Conservation (phyloP, 139 green algal genomes). For the Tetradesmus lagerheimii region DNA sequence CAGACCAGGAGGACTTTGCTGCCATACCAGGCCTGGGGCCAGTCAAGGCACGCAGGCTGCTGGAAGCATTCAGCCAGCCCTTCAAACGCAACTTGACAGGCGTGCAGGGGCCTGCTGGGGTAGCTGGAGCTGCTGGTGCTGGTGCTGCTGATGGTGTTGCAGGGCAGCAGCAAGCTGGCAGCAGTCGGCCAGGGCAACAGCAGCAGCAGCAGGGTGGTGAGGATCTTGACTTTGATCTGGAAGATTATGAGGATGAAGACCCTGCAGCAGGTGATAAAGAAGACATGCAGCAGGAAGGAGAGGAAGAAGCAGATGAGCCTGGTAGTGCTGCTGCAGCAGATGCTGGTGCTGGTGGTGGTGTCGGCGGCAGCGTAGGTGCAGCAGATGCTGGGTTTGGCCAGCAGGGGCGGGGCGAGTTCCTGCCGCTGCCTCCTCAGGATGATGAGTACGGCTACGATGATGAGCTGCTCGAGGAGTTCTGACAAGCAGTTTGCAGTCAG, state of each 20-base stretch:
- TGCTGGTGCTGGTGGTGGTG: background rate
- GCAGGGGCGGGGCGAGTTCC: background rate
- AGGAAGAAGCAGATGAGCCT: background rate
- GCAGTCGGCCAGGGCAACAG: conserved; percentile 1
- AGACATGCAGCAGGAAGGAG: background rate
- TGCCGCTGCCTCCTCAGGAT: background rate
- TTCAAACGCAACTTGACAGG: conserved; percentile 46
- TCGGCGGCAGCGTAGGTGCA: background rate
- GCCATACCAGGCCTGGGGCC: conserved; percentile 89
- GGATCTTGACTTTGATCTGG: background rate
- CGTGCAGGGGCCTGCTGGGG: background rate
- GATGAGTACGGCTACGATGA: background rate
- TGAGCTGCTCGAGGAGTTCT: background rate
- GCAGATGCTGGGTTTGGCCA: background rate
- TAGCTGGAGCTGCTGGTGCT: background rate
- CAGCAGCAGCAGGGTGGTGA: background rate
- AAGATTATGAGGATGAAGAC: background rate
- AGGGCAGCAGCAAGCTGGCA: conserved; percentile 18
- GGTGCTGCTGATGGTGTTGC: background rate
- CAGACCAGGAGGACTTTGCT: conserved; percentile 70
- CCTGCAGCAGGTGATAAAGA: background rate
- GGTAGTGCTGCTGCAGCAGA: background rate
- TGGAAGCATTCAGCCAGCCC: conserved; percentile 64
- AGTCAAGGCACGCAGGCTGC: conserved; percentile 77
- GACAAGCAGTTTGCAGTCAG: background rate